Percentiles rank a stretch among this genome's conserved stretches.
Evolutionary conservation across 2,329 filamentous ascomycete genomes (phyloP).

Genomic region (Cercospora sojina): DNA sequence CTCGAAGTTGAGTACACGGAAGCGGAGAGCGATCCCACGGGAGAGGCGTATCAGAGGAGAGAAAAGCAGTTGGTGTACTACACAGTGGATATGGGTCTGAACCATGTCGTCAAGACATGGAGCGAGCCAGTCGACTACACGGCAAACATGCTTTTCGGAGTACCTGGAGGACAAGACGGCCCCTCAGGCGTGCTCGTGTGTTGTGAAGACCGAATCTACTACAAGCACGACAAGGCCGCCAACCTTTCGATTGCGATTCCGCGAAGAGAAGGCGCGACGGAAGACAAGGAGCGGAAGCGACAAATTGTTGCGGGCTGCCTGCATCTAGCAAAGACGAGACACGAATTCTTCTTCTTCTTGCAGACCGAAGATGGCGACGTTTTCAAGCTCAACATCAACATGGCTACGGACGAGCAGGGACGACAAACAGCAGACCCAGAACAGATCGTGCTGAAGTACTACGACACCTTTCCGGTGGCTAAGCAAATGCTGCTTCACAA

Average conservation of each 20-base stretch:
- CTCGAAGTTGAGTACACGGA: conserved; percentile 93
- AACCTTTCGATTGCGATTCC: conserved; percentile 87
- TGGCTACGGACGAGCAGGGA: conserved; percentile 76
- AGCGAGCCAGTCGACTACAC: conserved; percentile 88
- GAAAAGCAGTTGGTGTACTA: conserved; percentile 96
- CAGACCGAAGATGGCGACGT: conserved; percentile 98
- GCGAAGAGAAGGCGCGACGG: conserved; percentile 78
- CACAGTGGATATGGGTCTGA: conserved; percentile 91
- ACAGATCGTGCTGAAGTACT: conserved; percentile 91
- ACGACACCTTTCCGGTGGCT: conserved; percentile 89
- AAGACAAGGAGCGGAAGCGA: conserved; percentile 88
- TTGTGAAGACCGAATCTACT: conserved; percentile 90
- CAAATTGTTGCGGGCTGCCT: conserved; percentile 88
- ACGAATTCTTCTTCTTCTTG: conserved; percentile 91
- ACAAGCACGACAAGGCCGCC: conserved; percentile 93
- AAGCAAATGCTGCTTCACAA: conserved; percentile 88
- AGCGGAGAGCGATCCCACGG: conserved; percentile 84
- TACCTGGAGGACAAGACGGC: conserved; percentile 88
- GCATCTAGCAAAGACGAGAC: conserved; percentile 81
- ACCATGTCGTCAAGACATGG: conserved; percentile 97
- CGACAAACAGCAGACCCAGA: conserved; percentile 78
- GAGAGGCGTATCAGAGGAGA: conserved; percentile 73
- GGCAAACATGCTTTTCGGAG: conserved; percentile 87
- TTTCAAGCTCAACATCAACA: conserved; percentile 93
- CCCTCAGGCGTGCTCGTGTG: conserved; percentile 95